Evolutionary conservation across 1,284 basidiomycete genomes (phyloP).

Genomic region (Ceratobasidium sp.): DNA sequence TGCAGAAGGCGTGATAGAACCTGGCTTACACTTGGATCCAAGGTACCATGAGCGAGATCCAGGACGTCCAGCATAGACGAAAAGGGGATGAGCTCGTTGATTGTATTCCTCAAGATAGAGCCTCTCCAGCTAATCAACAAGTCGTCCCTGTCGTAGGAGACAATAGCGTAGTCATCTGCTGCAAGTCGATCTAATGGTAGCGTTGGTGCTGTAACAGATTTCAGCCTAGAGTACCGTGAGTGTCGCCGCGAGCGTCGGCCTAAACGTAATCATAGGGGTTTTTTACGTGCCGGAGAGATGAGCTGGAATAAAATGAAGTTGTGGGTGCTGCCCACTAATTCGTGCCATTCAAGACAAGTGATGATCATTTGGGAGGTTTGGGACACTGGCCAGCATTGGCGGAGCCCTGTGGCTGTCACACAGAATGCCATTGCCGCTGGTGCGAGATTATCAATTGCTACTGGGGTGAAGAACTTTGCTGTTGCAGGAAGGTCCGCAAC

Average conservation of each 20-base stretch:
- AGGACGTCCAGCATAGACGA: neutral
- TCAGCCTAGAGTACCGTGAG: neutral
- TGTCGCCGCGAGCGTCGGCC: neutral
- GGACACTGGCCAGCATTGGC: neutral
- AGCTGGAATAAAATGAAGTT: neutral
- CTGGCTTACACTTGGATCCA: neutral
- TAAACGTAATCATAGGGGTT: neutral
- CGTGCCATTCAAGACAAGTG: neutral
- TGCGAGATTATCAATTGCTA: neutral
- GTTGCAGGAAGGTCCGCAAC: neutral
- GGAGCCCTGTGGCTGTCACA: neutral
- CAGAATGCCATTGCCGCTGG: neutral
- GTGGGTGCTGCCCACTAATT: neutral
- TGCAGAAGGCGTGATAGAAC: neutral
- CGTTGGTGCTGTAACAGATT: neutral
- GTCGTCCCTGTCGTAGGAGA: neutral
- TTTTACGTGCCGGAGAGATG: neutral
- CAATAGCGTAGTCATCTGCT: neutral
- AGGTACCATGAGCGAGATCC: neutral
- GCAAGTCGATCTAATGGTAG: neutral
- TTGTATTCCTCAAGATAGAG: neutral
- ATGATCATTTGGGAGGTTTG: neutral
- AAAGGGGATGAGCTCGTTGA: neutral
- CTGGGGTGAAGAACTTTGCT: neutral
- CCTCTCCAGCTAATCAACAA: neutral